Evolutionary conservation across 495 filamentous ascomycete species (phyloP).

Genomic region (Astrothelium macrocarpum): DNA sequence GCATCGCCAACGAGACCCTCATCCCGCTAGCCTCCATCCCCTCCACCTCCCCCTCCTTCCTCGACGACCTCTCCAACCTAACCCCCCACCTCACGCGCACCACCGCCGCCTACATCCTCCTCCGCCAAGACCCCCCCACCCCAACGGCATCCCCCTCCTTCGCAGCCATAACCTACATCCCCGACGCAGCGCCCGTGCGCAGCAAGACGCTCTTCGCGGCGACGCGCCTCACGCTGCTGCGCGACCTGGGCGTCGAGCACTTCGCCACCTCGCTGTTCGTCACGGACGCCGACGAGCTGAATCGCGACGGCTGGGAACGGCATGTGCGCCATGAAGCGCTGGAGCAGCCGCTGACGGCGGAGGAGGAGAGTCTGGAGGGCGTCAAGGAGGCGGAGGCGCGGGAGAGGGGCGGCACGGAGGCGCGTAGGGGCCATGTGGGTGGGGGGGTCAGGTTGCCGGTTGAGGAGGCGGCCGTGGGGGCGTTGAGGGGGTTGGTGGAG

Average conservation of each 20-base stretch:
- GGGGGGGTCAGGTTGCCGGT: constrained; percentile 46
- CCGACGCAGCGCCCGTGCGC: constrained; percentile 77
- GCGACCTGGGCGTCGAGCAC: constrained; percentile 82
- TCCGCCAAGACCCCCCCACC: constrained; percentile 50
- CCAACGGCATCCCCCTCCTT: constrained; percentile 39
- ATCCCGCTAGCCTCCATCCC: constrained; percentile 53
- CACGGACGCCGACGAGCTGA: constrained; percentile 64
- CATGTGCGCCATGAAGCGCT: constrained; percentile 51
- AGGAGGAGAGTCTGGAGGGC: constrained; percentile 68
- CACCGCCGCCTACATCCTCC: constrained; percentile 72
- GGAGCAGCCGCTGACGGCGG: constrained; percentile 84
- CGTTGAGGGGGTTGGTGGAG: constrained; percentile 35
- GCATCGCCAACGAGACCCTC: constrained; percentile 67
- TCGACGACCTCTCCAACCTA: constrained; percentile 53
- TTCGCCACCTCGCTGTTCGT: constrained; percentile 72
- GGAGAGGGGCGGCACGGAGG: constrained; percentile 54
- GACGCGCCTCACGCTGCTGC: constrained; percentile 69
- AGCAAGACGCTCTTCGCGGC: constrained; percentile 94
- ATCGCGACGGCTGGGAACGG: constrained; percentile 60
- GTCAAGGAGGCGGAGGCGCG: constrained; percentile 75
- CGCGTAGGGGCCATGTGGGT: constrained; percentile 45
- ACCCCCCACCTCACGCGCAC: constrained; percentile 57
- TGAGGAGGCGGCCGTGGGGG: constrained; percentile 56
- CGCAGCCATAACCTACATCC: constrained; percentile 80
- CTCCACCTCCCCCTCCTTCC: constrained; percentile 45